Percentiles rank a stretch among this genome's conserved stretches.
phyloP scores from a whole-genome alignment of 108 stramenopile genomes.

The Skeletonema grethae region DNA sequence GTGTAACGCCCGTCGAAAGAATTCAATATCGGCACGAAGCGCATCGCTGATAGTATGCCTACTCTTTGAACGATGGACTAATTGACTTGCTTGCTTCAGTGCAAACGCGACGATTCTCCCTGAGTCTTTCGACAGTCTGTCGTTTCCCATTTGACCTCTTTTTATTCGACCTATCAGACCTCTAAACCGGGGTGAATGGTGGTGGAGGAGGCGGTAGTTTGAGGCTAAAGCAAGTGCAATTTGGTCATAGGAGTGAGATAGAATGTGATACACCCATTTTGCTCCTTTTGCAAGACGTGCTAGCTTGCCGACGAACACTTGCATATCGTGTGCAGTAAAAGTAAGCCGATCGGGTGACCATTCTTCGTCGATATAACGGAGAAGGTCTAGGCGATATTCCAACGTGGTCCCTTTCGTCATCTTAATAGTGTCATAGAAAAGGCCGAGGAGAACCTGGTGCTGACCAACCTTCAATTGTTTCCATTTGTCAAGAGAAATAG shows the following conservation, averaged over 20 bases:
- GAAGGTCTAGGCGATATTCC: no score
- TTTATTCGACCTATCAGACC: neutral
- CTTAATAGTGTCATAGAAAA: no score
- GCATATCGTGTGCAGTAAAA: no score
- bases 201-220: neutral
- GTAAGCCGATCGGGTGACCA: no score
- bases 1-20: neutral
- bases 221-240: constrained; percentile 10
- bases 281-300: constrained; percentile 16
- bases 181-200: neutral
- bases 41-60: neutral
- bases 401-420: no score
- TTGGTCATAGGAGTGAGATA: constrained; percentile 20
- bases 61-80: neutral
- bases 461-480: no score
- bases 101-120: neutral
- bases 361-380: no score
- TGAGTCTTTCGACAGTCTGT: neutral
- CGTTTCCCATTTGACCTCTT: neutral
- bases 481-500: no score
- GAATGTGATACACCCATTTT: constrained; percentile 20
- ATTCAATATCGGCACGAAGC: neutral
- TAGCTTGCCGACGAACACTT: neutral
- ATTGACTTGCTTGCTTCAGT: neutral
- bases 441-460: no score